Evolutionary conservation across 495 filamentous ascomycete genomes (phyloP).

Genomic region (Thozetella sp.): DNA sequence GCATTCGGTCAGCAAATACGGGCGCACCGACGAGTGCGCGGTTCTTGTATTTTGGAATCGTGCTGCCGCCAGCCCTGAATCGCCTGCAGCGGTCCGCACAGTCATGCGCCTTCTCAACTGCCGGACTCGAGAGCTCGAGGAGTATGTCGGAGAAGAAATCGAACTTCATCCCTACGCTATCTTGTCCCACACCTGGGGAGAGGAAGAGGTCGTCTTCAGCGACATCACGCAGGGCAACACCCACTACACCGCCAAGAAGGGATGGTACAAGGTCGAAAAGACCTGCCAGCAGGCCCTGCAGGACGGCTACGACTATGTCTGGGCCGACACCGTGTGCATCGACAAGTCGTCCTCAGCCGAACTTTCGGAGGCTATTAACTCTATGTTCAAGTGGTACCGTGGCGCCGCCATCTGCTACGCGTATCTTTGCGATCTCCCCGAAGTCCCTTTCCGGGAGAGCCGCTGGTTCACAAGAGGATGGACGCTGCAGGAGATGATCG

Average conservation of each 20-base stretch:
- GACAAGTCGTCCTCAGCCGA: conserved; percentile 4
- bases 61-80: too few relatives aligned
- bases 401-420: conserved; percentile 2
- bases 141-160: conserved; percentile 16
- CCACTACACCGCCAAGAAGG: conserved; percentile 9
- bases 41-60: too few relatives aligned
- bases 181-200: conserved; percentile 38
- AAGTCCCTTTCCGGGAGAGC: background rate
- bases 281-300: conserved; percentile 18
- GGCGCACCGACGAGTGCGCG: too few relatives aligned
- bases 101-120: conserved; percentile 27
- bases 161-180: conserved; percentile 30
- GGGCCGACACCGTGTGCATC: conserved; percentile 1
- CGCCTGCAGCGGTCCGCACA: too few relatives aligned
- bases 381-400: conserved; percentile 4
- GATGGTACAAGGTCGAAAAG: conserved; percentile 24
- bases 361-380: background rate
- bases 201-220: conserved; percentile 31
- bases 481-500: conserved; percentile 22
- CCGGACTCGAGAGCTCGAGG: conserved; percentile 13
- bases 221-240: conserved; percentile 18
- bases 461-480: conserved; percentile 3
- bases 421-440: background rate
- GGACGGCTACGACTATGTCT: conserved; percentile 15
- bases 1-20: too few relatives aligned